These are phyloP conservation scores for Plasmopara halstedii DNA, from an alignment of 352 stramenopile genomes.

Conservation along the genomic window DNA sequence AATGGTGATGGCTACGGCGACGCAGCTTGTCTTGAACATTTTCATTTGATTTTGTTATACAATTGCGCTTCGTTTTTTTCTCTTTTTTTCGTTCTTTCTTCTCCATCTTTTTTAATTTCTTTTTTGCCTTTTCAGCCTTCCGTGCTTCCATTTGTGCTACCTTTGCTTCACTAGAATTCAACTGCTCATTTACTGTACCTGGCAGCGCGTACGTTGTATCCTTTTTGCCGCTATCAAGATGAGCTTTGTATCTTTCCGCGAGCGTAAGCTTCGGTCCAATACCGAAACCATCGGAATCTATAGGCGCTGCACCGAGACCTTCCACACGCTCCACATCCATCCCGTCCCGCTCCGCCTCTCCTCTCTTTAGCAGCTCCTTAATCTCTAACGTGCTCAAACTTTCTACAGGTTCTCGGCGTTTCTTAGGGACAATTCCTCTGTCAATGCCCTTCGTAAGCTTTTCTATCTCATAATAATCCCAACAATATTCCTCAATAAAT, in stretches of 20 bases:
- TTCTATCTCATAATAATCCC: neutral
- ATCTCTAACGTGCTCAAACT: slow-evolving; percentile 70
- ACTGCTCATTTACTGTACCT: slow-evolving; percentile 23
- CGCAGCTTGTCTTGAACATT: slow-evolving; percentile 6
- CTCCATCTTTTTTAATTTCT: slow-evolving; percentile 61
- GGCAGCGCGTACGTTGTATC: slow-evolving; percentile 62
- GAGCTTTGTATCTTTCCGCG: slow-evolving; percentile 62
- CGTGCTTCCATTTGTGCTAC: slow-evolving; percentile 47
- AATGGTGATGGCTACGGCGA: slow-evolving; percentile 1
- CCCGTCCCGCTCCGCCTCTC: slow-evolving; percentile 60
- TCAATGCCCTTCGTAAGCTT: slow-evolving; percentile 1
- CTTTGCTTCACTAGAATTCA: slow-evolving; percentile 34
- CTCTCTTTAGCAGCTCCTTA: slow-evolving; percentile 80
- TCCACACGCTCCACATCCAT: slow-evolving; percentile 74
- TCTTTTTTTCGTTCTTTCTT: slow-evolving; percentile 47
- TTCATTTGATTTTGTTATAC: slow-evolving; percentile 2
- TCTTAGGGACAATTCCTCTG: slow-evolving; percentile 61
- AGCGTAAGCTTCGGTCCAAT: slow-evolving; percentile 56
- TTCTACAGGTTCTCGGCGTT: slow-evolving; percentile 32
- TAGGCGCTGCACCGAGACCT: slow-evolving; percentile 71
- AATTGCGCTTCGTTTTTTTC: slow-evolving; percentile 16
- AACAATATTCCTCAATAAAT: too few species aligned
- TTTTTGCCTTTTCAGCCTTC: slow-evolving; percentile 55
- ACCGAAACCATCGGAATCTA: slow-evolving; percentile 33
- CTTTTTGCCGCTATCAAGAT: slow-evolving; percentile 35